These are phyloP conservation scores for Cystobasidium onofrii DNA, from an alignment of 768 basidiomycete species.

Conservation along the genomic window DNA sequence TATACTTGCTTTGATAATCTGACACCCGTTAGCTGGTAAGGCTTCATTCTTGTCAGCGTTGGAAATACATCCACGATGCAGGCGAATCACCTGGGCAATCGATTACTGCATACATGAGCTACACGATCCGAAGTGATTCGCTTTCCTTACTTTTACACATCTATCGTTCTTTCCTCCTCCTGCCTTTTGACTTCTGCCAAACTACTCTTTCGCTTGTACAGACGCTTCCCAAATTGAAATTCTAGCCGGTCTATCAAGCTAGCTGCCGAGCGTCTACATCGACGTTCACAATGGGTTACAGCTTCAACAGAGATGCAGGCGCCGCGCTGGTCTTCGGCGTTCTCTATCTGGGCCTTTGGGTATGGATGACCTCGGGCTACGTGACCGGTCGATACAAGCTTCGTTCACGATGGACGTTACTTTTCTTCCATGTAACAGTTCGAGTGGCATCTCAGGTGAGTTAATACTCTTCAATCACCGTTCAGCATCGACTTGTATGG, in stretches of 20 bases:
- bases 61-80: not conserved
- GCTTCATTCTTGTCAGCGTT: not conserved
- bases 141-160: not conserved
- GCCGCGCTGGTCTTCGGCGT: conserved; percentile 30
- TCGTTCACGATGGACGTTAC: conserved; percentile 36
- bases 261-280: too few species aligned
- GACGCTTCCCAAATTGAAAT: too few species aligned
- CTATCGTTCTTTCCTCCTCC: not conserved
- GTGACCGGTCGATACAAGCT: conserved; percentile 30
- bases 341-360: conserved; percentile 33
- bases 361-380: conserved; percentile 33
- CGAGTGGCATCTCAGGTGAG: conserved; percentile 35
- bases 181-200: not conserved
- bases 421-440: conserved; percentile 36
- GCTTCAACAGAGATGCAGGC: conserved; percentile 7
- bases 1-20: not conserved
- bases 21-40: not conserved
- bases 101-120: not conserved
- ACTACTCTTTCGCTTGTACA: too few species aligned
- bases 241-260: too few species aligned
- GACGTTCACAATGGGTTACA: not conserved
- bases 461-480: not conserved
- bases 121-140: not conserved
- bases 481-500: too few species aligned
- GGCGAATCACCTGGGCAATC: not conserved